Conservation (phyloP, 371 early-diverging fungal genomes). For the Mucor plumbeus region DNA sequence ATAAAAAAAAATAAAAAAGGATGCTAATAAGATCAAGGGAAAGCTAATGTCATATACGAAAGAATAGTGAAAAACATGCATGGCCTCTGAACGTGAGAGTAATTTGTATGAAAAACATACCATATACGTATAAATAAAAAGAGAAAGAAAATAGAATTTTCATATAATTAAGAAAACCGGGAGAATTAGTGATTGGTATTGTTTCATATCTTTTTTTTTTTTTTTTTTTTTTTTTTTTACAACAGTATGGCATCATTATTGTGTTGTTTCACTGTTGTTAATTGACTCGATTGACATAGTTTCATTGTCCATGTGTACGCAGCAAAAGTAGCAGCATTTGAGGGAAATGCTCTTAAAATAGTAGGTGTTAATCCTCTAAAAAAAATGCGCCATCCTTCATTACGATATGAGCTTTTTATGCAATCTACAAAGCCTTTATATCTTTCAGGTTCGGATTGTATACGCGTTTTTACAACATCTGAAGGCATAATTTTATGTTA, state of each 20-base stretch:
- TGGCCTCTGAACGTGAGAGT: no score
- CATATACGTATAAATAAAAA: neutral
- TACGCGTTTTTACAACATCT: constrained; percentile 83
- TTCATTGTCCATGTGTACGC: constrained; percentile 67
- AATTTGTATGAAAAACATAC: no score
- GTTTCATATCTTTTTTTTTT: no score
- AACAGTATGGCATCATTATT: constrained; percentile 21
- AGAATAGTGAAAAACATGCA: no score
- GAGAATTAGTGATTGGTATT: neutral
- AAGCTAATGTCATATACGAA: no score
- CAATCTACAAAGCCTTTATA: constrained; percentile 62
- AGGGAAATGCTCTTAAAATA: constrained; percentile 81
- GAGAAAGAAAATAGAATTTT: neutral
- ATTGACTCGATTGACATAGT: constrained; percentile 18
- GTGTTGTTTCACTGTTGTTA: constrained; percentile 6
- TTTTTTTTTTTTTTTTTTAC: constrained; percentile 1
- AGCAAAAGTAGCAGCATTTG: constrained; percentile 84
- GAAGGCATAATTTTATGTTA: constrained; percentile 4
- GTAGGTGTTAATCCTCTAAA: constrained; percentile 80
- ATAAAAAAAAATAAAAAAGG: no score
- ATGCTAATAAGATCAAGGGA: no score
- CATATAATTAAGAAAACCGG: neutral
- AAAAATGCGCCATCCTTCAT: constrained; percentile 69
- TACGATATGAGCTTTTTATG: constrained; percentile 52
- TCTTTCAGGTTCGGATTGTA: constrained; percentile 68